Evolutionary conservation across 2,329 filamentous ascomycete genomes (phyloP), one percentile per base, ranked within the genome.

Genomic region (Furcasterigmium sp.): DNA sequence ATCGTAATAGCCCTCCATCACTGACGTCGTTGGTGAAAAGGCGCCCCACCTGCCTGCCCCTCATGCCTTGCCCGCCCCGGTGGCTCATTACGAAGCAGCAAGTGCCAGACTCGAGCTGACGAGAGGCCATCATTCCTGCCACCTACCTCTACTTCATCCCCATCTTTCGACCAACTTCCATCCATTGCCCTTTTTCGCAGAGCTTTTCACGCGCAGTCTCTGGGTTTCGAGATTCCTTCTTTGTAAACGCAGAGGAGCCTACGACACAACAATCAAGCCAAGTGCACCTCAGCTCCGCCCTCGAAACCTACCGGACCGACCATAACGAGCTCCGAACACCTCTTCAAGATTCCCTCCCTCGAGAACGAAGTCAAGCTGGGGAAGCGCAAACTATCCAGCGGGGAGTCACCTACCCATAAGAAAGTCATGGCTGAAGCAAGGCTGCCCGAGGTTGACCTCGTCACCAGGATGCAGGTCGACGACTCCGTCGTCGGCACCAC

Each of bases 321-420:
- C 23, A 26, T 26, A 26, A 45, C 42, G 44, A 30, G 28, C n/a
- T 20, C 41, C 36, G 26, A 32, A n/a, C 30, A 46, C 42, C 29
- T 42, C 32, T 35, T 20, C 19, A 39, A 17, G 19, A 19, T 39
- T 34, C 36, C 30, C 55, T 57, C 68, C 63, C 23, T 11, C 23
- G 7, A 7, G 11, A 26, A 26, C 23, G 23, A 26, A 26, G 23
- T 26, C 70, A 77, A 78, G 65, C 75, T 77, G 76, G 78, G 77
- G 73, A 84, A 84, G 72, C 79, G 80, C 67, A 84, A 80, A 67
- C 68, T 80, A 56, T 84, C 80, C 53, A 68, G 70, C 68, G 76
- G 75, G 69, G 78, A 80, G 60, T 63, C 69, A 63, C 67, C 71
- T 62, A 70, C 72, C 62, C 68, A 69, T 39, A 82, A 82, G 67